A percentile compares a stretch with the other conserved stretches of the same genome.
phyloP scores from a whole-genome alignment of 2,329 filamentous ascomycete species.

The Orbilia oligospora region DNA sequence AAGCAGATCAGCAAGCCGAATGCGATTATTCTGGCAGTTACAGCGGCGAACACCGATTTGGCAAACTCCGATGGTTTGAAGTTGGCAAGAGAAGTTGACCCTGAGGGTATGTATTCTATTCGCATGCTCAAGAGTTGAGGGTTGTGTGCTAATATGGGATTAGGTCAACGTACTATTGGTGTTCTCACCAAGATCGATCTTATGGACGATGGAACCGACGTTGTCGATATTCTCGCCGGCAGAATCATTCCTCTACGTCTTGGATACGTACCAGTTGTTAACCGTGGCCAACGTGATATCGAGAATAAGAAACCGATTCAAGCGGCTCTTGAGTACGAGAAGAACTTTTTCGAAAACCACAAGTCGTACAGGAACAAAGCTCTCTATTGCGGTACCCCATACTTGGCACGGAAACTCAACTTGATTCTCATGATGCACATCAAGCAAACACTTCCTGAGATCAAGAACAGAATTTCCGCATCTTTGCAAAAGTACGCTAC shows the following conservation, averaged over 20 bases:
- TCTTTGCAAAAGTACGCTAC: constrained; percentile 91
- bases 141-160: constrained; percentile 23
- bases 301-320: constrained; percentile 97
- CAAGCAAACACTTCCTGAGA: constrained; percentile 98
- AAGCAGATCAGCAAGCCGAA: constrained; percentile 99
- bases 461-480: constrained; percentile 95
- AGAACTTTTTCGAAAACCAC: constrained; percentile 98
- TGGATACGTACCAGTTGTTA: constrained; percentile 97
- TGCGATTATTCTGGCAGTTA: constrained; percentile 96
- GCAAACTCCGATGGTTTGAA: constrained; percentile 98
- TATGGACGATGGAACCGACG: constrained; percentile 98
- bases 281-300: constrained; percentile 96
- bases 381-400: constrained; percentile 97
- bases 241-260: constrained; percentile 95
- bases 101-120: constrained; percentile 75
- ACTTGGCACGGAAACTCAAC: constrained; percentile 95
- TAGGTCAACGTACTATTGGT: constrained; percentile 88
- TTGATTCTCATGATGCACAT: constrained; percentile 99
- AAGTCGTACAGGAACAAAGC: constrained; percentile 99
- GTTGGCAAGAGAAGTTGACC: constrained; percentile 94
- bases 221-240: constrained; percentile 97
- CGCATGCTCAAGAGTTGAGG: not conserved
- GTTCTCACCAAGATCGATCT: constrained; percentile 98
- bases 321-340: constrained; percentile 90
- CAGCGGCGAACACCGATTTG: constrained; percentile 95